Conservation (phyloP, 306 rosid species). For the Prunus padus region DNA sequence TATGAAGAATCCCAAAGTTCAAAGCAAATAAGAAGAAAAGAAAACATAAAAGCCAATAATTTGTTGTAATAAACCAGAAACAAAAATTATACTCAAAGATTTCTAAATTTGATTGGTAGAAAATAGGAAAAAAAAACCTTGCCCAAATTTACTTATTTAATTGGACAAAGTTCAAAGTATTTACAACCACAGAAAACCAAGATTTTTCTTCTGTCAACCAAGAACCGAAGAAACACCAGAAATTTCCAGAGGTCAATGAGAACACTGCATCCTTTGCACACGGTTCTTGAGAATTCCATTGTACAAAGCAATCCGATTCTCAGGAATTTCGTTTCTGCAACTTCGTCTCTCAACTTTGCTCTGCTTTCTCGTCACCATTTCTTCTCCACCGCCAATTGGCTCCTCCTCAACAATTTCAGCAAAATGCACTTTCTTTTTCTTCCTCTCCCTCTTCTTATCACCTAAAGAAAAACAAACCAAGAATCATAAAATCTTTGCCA, state of each 20-base stretch:
- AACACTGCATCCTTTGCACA: constrained; percentile 38
- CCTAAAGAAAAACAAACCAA: constrained; percentile 21
- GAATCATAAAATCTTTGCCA: not conserved
- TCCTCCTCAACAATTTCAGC: constrained; percentile 63
- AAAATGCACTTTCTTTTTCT: constrained; percentile 70
- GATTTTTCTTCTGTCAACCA: constrained; percentile 10
- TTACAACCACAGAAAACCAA: constrained; percentile 32
- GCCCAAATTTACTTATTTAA: not conserved
- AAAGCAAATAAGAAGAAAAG: not conserved
- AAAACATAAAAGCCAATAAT: not conserved
- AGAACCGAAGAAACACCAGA: not conserved
- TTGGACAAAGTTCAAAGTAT: not conserved
- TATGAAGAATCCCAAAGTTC: not conserved
- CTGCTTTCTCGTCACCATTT: constrained; percentile 24
- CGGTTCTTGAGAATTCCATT: constrained; percentile 51
- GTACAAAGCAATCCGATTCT: constrained; percentile 46
- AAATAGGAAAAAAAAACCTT: not conserved
- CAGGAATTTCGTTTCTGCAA: constrained; percentile 37
- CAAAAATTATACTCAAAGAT: not conserved
- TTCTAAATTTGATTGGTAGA: not conserved
- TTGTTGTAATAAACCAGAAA: not conserved
- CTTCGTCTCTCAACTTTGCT: constrained; percentile 13
- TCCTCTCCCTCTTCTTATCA: constrained; percentile 41
- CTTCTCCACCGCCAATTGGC: constrained; percentile 31
- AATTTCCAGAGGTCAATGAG: constrained; percentile 18